Conservation (phyloP, 2,329 filamentous ascomycete species). For the Drechslerella dactyloides region DNA sequence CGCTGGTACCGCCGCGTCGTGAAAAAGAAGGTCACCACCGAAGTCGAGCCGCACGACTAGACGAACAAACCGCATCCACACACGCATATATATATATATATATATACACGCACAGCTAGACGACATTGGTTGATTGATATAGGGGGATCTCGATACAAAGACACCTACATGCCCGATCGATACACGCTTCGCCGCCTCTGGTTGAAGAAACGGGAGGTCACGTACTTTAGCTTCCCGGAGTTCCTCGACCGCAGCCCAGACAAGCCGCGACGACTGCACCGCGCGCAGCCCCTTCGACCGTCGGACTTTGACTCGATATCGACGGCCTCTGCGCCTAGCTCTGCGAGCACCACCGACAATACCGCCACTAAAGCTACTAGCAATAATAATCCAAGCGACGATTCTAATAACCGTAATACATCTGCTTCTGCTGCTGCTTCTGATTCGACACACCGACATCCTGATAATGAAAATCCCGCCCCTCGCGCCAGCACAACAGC, state of each 20-base stretch:
- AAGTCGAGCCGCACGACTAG: conserved; percentile 48
- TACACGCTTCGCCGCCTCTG: conserved; percentile 50
- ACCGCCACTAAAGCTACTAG: neutral
- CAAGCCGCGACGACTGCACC: conserved; percentile 38
- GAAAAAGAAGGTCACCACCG: conserved; percentile 43
- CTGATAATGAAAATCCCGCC: conserved; percentile 41
- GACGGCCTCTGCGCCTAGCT: neutral
- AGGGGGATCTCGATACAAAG: too few relatives aligned
- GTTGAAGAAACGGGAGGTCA: conserved; percentile 51
- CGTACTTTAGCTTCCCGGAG: conserved; percentile 48
- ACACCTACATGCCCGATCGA: conserved; percentile 40
- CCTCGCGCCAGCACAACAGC: conserved; percentile 27
- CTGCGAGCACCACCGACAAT: neutral
- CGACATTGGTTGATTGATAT: too few relatives aligned
- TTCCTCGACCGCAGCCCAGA: conserved; percentile 42
- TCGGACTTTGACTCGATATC: conserved; percentile 34
- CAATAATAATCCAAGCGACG: neutral
- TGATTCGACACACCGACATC: neutral
- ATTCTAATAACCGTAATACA: neutral
- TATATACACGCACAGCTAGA: too few relatives aligned
- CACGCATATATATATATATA: neutral
- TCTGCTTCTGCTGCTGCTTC: neutral
- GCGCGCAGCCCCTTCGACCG: conserved; percentile 43
- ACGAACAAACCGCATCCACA: neutral
- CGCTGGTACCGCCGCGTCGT: conserved; percentile 41